These are phyloP conservation scores for Nemania abortiva DNA, from an alignment of 2,329 filamentous ascomycete species.

Conservation along the genomic window DNA sequence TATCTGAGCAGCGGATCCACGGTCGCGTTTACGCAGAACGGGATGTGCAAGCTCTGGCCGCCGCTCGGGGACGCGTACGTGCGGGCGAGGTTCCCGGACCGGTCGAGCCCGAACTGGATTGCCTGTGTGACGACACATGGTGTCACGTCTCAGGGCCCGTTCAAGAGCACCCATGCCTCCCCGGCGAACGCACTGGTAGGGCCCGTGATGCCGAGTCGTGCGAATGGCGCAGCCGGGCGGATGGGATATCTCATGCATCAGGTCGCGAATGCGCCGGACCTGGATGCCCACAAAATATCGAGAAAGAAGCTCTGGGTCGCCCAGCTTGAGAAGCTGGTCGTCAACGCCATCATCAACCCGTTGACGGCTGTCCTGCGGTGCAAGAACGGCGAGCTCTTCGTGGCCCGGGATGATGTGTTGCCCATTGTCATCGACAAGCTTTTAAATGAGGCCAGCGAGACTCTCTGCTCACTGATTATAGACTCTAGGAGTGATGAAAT, in stretches of 20 bases:
- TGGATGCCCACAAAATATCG: conserved; percentile 57
- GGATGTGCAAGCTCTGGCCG: conserved; percentile 77
- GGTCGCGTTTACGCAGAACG: conserved; percentile 88
- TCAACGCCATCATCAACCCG: conserved; percentile 86
- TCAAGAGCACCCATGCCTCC: conserved; percentile 65
- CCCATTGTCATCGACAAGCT: conserved; percentile 74
- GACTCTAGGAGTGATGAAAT: conserved; percentile 63
- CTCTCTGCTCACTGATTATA: conserved; percentile 77
- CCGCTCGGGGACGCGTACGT: conserved; percentile 61
- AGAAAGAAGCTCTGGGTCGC: conserved; percentile 62
- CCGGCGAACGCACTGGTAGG: conserved; percentile 63
- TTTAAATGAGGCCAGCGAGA: conserved; percentile 77
- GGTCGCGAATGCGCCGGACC: conserved; percentile 57
- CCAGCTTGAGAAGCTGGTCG: conserved; percentile 89
- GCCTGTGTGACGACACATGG: conserved; percentile 73
- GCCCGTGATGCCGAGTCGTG: conserved; percentile 54
- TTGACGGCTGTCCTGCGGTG: conserved; percentile 83
- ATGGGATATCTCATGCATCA: conserved; percentile 57
- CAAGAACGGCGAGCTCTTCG: conserved; percentile 82
- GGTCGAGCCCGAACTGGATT: conserved; percentile 74
- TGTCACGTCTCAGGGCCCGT: conserved; percentile 63
- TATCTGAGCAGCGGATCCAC: conserved; percentile 75
- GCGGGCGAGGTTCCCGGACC: conserved; percentile 54
- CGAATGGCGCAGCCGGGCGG: conserved; percentile 6
- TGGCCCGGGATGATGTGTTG: conserved; percentile 63